Evolutionary conservation across 164 flowering plant species (phyloP).

Genomic region (Dillenia suffruticosa): DNA sequence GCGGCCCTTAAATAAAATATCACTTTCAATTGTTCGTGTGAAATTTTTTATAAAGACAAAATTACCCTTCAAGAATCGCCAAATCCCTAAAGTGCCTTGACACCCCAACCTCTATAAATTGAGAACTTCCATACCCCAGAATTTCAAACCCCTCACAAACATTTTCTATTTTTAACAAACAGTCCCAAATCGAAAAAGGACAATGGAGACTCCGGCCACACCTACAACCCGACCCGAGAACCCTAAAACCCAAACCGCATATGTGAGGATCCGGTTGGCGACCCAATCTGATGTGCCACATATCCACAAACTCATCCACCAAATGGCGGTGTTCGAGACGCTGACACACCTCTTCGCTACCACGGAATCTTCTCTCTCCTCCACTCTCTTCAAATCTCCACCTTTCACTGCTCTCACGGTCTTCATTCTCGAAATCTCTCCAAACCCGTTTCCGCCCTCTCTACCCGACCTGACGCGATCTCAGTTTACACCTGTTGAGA

Average conservation of each 20-base stretch:
- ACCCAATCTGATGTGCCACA: conserved; percentile 54
- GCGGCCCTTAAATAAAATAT: too few species aligned
- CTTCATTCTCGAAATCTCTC: conserved; percentile 68
- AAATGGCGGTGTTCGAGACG: conserved; percentile 86
- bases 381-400: conserved; percentile 67
- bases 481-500: too few species aligned
- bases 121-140: too few species aligned
- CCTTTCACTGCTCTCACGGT: conserved; percentile 85
- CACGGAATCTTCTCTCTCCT: conserved; percentile 59
- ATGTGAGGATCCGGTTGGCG: conserved; percentile 66
- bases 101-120: too few species aligned
- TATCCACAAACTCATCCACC: conserved; percentile 75
- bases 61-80: too few species aligned
- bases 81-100: too few species aligned
- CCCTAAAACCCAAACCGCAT: conserved; percentile 26
- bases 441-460: conserved; percentile 26
- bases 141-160: too few species aligned
- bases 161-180: too few species aligned
- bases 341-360: conserved; percentile 70
- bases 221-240: conserved; percentile 11
- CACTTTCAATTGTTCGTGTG: too few species aligned
- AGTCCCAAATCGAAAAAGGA: too few species aligned
- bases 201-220: background rate
- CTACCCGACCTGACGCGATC: background rate
- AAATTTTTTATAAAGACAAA: too few species aligned